Conservation (phyloP, 2,329 filamentous ascomycete genomes). For the Raffaelea ambrosiae region DNA sequence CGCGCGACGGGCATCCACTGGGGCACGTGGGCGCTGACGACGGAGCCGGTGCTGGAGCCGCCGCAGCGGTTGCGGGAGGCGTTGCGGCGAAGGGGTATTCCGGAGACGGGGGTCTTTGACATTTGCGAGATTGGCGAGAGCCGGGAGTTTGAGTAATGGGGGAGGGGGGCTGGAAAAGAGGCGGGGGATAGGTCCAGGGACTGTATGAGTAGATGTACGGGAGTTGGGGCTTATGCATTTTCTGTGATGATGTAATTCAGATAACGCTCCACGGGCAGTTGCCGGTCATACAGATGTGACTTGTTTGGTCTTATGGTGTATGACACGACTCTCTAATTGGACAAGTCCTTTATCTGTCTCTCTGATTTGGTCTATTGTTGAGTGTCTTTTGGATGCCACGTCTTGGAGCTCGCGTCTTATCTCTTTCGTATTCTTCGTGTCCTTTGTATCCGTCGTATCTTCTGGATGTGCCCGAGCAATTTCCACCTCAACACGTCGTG, state of each 20-base stretch:
- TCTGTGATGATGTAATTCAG: too few species aligned
- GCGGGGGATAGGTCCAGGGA: too few species aligned
- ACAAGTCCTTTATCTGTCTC: too few species aligned
- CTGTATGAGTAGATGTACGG: too few species aligned
- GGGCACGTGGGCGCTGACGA: conserved; percentile 82
- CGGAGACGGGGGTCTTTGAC: conserved; percentile 69
- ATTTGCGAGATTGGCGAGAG: conserved; percentile 80
- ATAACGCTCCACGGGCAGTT: too few species aligned
- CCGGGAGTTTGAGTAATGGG: conserved; percentile 47
- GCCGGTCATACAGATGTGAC: too few species aligned
- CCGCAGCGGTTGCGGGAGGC: conserved; percentile 65
- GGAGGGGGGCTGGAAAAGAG: too few species aligned
- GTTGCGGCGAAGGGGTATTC: conserved; percentile 55
- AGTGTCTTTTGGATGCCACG: conserved; percentile 1
- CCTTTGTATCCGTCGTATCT: background rate
- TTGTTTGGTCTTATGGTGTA: too few species aligned
- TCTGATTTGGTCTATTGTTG: too few species aligned
- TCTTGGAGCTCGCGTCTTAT: too few species aligned
- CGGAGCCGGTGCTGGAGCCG: conserved; percentile 79
- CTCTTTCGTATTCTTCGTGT: background rate
- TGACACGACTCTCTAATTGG: too few species aligned
- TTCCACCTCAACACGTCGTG: background rate
- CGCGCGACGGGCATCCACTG: conserved; percentile 83
- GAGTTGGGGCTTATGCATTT: background rate
- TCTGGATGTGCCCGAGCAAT: too few species aligned